A percentile compares a stretch with the other conserved stretches of the same genome.
Evolutionary conservation across 768 basidiomycete species (phyloP).

Genomic region (Mycena rebaudengoi): DNA sequence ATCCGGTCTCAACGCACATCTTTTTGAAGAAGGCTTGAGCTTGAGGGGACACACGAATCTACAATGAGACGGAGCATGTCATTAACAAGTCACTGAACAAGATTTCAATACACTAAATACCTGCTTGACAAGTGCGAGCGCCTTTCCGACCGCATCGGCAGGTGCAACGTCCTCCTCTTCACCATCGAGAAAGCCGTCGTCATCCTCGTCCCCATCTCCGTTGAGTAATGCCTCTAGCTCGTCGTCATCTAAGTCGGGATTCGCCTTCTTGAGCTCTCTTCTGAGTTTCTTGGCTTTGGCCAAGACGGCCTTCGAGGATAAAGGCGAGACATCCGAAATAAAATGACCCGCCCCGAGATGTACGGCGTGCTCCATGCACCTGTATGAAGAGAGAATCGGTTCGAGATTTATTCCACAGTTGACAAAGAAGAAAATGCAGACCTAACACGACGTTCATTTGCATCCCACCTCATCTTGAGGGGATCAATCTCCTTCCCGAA

Average conservation of each 20-base stretch:
- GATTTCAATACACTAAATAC: not conserved
- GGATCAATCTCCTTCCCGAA: conserved; percentile 27
- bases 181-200: not conserved
- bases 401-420: no score
- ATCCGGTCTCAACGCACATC: not conserved
- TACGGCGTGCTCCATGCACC: conserved; percentile 45
- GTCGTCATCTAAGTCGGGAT: conserved; percentile 9
- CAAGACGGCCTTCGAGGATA: not conserved
- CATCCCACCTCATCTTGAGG: conserved; percentile 28
- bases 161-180: not conserved
- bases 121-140: conserved; percentile 23
- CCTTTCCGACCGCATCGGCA: conserved; percentile 17
- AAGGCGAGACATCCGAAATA: conserved; percentile 31
- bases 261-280: not conserved
- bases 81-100: not conserved
- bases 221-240: conserved; percentile 7
- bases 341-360: conserved; percentile 39
- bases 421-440: conserved; percentile 10
- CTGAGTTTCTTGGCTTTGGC: conserved; percentile 3
- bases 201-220: not conserved
- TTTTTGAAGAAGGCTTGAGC: conserved; percentile 22
- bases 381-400: no score
- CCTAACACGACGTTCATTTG: conserved; percentile 29
- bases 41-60: conserved; percentile 24
- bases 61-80: not conserved